Percentiles rank a stretch among this genome's conserved stretches.
Evolutionary conservation across 1,284 basidiomycete species (phyloP).

Genomic region (Ganoderma boninense): DNA sequence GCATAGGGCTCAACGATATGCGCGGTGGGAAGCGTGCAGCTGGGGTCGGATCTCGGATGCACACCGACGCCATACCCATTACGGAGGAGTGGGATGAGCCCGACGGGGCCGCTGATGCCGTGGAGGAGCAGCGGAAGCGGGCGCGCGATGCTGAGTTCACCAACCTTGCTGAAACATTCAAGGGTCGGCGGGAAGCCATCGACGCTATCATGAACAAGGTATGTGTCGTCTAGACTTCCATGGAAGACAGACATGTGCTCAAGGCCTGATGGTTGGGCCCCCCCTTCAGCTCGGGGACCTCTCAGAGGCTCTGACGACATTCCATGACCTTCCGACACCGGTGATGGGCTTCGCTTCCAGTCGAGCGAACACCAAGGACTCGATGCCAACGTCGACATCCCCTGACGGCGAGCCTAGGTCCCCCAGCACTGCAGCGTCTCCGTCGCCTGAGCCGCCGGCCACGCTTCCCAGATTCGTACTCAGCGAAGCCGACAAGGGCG

Average conservation of each 20-base stretch:
- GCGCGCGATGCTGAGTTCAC: conserved; percentile 71
- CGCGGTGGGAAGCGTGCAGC: conserved; percentile 34
- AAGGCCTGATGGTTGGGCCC: conserved; percentile 34
- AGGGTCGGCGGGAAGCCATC: conserved; percentile 70
- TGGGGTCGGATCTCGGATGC: conserved; percentile 36
- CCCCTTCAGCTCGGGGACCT: conserved; percentile 62
- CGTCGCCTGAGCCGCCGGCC: conserved; percentile 30
- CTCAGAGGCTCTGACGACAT: conserved; percentile 62
- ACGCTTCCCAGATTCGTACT: conserved; percentile 28
- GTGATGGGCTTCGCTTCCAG: conserved; percentile 52
- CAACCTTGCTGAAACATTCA: conserved; percentile 69
- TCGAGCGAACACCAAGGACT: conserved; percentile 43
- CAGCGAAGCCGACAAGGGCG: conserved; percentile 27
- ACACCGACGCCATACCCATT: conserved; percentile 38
- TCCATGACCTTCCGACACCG: conserved; percentile 65
- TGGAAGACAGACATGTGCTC: neutral
- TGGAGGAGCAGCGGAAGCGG: conserved; percentile 43
- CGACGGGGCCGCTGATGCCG: conserved; percentile 38
- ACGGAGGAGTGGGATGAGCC: conserved; percentile 44
- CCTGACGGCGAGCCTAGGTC: conserved; percentile 27
- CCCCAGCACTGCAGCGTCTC: conserved; percentile 35
- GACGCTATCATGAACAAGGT: conserved; percentile 76
- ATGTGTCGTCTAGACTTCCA: neutral
- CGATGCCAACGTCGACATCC: conserved; percentile 26
- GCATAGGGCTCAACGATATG: conserved; percentile 50